phyloP scores from a whole-genome alignment of 306 rosid genomes.

The Casuarina glauca region DNA sequence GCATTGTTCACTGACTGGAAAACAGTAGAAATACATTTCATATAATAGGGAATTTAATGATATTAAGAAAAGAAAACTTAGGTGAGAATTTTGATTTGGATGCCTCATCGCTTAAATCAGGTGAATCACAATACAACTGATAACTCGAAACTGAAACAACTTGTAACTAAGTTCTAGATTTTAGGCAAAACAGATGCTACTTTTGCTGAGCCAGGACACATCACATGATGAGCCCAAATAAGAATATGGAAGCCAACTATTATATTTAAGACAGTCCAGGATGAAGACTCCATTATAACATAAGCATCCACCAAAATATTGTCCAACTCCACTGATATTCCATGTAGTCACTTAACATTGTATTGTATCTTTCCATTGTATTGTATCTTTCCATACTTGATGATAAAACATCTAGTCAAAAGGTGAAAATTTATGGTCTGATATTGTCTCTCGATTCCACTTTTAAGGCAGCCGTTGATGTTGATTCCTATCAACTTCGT shows the following conservation, averaged over 20 bases:
- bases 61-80: not conserved
- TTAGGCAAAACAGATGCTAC: not conserved
- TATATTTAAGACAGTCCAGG: not conserved
- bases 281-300: not conserved
- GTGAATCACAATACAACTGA: not conserved
- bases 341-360: not conserved
- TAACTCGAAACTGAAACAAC: not conserved
- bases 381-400: too few species aligned
- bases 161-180: not conserved
- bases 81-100: not conserved
- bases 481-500: too few species aligned
- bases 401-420: not conserved
- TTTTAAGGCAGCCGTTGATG: too few species aligned
- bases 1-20: not conserved
- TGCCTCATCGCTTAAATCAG: not conserved
- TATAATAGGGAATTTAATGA: not conserved
- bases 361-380: too few species aligned
- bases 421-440: not conserved
- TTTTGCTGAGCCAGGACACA: not conserved
- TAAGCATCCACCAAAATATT: not conserved
- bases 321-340: not conserved
- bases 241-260: not conserved
- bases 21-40: not conserved
- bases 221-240: not conserved
- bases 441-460: too few species aligned